Evolutionary conservation across 768 basidiomycete species (phyloP).

Genomic region (Podaxis mareebaensis): DNA sequence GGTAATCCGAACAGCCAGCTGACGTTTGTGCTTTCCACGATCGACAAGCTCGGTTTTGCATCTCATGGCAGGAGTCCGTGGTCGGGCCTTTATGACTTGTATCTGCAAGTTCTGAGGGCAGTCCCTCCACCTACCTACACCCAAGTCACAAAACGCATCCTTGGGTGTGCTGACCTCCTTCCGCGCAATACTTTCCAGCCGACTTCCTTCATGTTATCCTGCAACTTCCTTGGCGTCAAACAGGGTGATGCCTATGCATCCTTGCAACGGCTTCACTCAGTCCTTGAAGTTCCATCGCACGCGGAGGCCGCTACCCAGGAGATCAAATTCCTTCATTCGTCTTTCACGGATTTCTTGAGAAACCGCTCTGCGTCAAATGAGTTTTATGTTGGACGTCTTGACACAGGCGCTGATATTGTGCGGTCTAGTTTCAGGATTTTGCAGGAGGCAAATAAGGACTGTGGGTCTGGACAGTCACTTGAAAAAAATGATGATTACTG

Average conservation of each 20-base stretch:
- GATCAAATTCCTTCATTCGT: conserved; percentile 6
- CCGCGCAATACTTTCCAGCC: neutral
- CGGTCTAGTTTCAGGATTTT: conserved; percentile 6
- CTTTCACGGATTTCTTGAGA: conserved; percentile 2
- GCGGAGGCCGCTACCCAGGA: neutral
- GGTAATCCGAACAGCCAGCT: conserved; percentile 1
- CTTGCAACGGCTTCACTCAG: conserved; percentile 4
- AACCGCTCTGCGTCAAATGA: neutral
- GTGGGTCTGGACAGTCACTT: neutral
- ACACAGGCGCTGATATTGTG: conserved; percentile 1
- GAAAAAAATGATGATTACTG: neutral
- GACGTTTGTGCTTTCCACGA: neutral
- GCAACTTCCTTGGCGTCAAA: conserved; percentile 8
- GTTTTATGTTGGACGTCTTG: neutral
- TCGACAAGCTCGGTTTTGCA: neutral
- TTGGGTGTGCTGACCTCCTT: neutral
- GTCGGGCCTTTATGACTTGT: neutral
- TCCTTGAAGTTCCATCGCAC: neutral
- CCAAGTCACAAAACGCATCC: neutral
- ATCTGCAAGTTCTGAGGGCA: neutral
- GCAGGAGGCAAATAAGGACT: neutral
- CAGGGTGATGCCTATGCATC: conserved; percentile 1
- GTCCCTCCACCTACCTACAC: neutral
- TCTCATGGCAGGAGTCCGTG: neutral
- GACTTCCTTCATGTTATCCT: neutral